Evolutionary conservation across 1,284 basidiomycete species (phyloP).

Genomic region (Neotropicomus parvogracilis): DNA sequence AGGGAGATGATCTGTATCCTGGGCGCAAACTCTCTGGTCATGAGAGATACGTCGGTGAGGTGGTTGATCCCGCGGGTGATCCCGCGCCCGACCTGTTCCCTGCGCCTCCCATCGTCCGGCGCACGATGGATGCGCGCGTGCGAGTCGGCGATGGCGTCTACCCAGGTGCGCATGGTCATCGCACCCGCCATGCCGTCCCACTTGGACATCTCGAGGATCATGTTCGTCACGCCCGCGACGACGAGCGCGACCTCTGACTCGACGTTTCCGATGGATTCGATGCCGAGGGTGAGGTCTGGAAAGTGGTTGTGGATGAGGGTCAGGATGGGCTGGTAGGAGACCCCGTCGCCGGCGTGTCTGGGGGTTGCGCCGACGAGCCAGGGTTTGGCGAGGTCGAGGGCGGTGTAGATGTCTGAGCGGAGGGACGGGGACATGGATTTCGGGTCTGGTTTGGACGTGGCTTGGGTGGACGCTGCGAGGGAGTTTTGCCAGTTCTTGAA

Average conservation of each 20-base stretch:
- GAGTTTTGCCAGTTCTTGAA: conserved; percentile 44
- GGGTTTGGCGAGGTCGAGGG: conserved; percentile 41
- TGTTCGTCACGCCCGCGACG: conserved; percentile 49
- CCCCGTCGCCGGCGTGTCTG: conserved; percentile 47
- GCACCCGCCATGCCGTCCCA: conserved; percentile 51
- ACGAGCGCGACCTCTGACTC: conserved; percentile 44
- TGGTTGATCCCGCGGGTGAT: conserved; percentile 46
- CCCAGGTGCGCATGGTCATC: conserved; percentile 54
- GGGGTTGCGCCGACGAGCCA: conserved; percentile 40
- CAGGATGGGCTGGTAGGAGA: conserved; percentile 43
- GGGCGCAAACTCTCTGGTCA: conserved; percentile 48
- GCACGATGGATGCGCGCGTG: conserved; percentile 31
- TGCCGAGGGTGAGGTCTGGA: conserved; percentile 39
- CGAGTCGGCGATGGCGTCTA: conserved; percentile 40
- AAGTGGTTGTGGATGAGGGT: conserved; percentile 46
- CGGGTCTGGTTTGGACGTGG: conserved; percentile 30
- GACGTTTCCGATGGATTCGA: conserved; percentile 41
- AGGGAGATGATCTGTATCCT: conserved; percentile 50
- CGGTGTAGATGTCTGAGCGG: conserved; percentile 44
- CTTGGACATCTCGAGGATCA: conserved; percentile 49
- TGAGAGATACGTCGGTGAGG: conserved; percentile 42
- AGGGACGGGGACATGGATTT: conserved; percentile 45
- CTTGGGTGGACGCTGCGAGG: conserved; percentile 25
- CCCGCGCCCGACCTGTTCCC: conserved; percentile 42
- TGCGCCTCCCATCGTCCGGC: conserved; percentile 14